Conservation (phyloP, 352 stramenopile genomes). For the Pythium phragmiticola region DNA sequence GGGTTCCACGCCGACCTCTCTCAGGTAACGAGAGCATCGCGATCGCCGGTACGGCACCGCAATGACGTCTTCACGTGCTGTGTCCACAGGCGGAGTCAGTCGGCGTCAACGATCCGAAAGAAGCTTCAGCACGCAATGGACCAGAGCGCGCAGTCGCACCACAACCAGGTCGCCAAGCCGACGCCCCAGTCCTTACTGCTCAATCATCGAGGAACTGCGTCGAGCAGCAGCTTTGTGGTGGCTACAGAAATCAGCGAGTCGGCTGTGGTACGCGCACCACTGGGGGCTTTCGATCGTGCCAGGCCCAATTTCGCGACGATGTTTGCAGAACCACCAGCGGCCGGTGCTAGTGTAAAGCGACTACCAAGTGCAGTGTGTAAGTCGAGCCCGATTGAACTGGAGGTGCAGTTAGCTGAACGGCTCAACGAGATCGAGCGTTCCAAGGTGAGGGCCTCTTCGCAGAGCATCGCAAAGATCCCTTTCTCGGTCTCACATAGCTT, state of each 20-base stretch:
- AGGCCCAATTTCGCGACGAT: slow-evolving; percentile 20
- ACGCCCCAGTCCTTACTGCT: slow-evolving; percentile 26
- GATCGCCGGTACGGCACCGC: not conserved
- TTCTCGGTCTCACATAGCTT: not conserved
- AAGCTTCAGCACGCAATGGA: slow-evolving; percentile 63
- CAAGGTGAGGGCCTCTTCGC: slow-evolving; percentile 34
- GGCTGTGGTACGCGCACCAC: not conserved
- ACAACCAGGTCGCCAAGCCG: slow-evolving; percentile 37
- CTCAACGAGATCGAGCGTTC: slow-evolving; percentile 68
- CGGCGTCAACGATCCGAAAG: slow-evolving; percentile 61
- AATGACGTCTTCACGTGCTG: not conserved
- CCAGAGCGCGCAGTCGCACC: slow-evolving; percentile 35
- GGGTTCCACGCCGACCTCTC: slow-evolving; percentile 21
- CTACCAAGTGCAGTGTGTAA: slow-evolving; percentile 33
- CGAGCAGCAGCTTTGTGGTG: not conserved
- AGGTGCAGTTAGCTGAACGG: slow-evolving; percentile 61
- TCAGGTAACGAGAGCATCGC: slow-evolving; percentile 18
- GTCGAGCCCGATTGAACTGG: slow-evolving; percentile 47
- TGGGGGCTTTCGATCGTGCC: not conserved
- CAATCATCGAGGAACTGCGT: slow-evolving; percentile 4
- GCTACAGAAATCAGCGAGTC: not conserved
- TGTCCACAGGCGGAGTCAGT: slow-evolving; percentile 54
- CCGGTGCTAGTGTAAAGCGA: slow-evolving; percentile 9
- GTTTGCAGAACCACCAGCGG: slow-evolving; percentile 15
- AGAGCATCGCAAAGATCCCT: not conserved